Evolutionary conservation across 208 protist species (phyloP).

Genomic region (Leishmania aethiopica): DNA sequence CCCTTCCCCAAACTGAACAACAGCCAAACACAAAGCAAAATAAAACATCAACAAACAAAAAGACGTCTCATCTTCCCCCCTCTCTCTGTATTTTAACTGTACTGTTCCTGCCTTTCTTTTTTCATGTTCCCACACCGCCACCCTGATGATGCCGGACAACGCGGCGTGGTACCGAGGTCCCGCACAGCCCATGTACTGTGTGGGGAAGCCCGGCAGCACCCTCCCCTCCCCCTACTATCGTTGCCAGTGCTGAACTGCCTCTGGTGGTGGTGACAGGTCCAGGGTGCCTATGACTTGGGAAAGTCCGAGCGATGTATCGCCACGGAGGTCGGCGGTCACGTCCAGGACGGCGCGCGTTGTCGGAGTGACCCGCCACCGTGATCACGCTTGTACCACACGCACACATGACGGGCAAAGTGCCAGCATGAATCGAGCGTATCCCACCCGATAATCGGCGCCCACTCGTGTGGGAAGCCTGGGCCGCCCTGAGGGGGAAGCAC

Average conservation of each 20-base stretch:
- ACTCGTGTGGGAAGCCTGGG: neutral
- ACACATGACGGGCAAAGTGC: neutral
- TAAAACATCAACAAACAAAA: neutral
- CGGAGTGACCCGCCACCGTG: neutral
- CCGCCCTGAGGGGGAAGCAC: neutral
- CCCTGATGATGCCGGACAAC: neutral
- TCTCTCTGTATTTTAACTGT: neutral
- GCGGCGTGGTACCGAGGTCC: neutral
- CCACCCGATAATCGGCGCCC: neutral
- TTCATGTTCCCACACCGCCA: neutral
- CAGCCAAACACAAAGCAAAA: too few relatives aligned
- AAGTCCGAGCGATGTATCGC: neutral
- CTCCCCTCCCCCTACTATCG: neutral
- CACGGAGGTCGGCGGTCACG: neutral
- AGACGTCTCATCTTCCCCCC: neutral
- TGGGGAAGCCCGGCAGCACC: neutral
- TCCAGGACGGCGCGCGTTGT: neutral
- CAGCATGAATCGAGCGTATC: neutral
- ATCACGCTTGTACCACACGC: neutral
- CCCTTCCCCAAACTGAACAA: neutral
- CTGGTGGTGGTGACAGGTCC: neutral
- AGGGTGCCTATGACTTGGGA: neutral
- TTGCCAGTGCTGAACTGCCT: neutral
- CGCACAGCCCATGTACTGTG: neutral
- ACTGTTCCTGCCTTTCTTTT: slow-evolving; percentile 9